phyloP scores from a whole-genome alignment of 129 eudicot genomes.

The Kitagawia praeruptora region DNA sequence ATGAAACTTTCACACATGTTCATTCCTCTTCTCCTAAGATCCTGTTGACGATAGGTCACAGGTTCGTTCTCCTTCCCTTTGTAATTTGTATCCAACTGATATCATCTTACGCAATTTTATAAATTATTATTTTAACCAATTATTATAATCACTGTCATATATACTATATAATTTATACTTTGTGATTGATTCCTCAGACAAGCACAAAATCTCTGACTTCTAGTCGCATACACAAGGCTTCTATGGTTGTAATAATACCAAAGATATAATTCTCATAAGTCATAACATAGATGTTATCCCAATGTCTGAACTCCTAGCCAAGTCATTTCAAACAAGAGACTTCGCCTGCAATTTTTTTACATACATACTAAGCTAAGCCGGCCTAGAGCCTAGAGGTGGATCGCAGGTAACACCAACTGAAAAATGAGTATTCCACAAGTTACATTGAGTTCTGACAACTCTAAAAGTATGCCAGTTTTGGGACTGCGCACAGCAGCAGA shows the following conservation, averaged over 20 bases:
- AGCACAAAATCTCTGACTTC: neutral
- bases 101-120: no score
- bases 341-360: neutral
- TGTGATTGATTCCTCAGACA: neutral
- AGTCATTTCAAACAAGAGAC: neutral
- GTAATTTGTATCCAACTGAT: no score
- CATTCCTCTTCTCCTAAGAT: no score
- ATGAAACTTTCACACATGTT: no score
- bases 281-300: neutral
- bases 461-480: neutral
- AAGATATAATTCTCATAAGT: neutral
- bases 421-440: constrained; percentile 1
- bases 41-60: no score
- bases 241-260: neutral
- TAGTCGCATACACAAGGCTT: neutral
- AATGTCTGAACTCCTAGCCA: neutral
- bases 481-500: neutral
- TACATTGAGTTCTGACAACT: neutral
- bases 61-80: no score
- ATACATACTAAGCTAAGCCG: neutral
- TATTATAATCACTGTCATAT: no score
- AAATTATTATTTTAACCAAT: no score
- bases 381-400: neutral
- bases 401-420: neutral
- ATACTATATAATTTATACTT: no score